Conservation (phyloP, 2,329 filamentous ascomycete species). For the Camptophora hylomeconis region DNA sequence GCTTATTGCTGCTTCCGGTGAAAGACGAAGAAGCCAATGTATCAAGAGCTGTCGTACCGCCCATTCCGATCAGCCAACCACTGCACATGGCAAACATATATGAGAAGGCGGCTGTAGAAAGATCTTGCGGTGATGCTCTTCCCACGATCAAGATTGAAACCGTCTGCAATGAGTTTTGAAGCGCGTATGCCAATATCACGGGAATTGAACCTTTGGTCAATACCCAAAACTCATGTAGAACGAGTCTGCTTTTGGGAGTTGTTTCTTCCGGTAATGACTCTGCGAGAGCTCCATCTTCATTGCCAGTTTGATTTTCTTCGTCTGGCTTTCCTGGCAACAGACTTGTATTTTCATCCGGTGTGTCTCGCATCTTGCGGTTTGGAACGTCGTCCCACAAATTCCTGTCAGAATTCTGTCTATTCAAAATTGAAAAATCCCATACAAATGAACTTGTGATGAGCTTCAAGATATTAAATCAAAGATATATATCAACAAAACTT, state of each 20-base stretch:
- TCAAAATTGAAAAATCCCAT: too few relatives aligned
- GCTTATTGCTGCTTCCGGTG: conserved; percentile 65
- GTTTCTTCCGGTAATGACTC: conserved; percentile 15
- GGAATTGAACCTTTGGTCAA: conserved; percentile 58
- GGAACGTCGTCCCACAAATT: too few relatives aligned
- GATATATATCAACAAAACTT: too few relatives aligned
- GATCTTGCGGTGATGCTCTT: conserved; percentile 61
- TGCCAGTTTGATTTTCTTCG: conserved; percentile 6
- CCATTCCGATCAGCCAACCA: conserved; percentile 74
- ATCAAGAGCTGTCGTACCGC: conserved; percentile 75
- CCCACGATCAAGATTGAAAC: conserved; percentile 71
- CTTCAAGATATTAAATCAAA: too few relatives aligned
- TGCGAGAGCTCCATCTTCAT: conserved; percentile 12
- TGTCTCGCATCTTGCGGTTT: conserved; percentile 9
- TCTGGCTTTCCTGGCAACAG: conserved; percentile 26
- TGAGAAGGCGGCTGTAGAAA: conserved; percentile 72
- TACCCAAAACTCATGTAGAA: conserved; percentile 50
- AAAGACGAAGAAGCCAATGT: conserved; percentile 73
- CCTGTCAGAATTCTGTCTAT: too few relatives aligned
- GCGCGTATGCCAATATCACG: conserved; percentile 70
- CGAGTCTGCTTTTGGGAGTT: conserved; percentile 23
- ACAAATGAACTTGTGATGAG: too few relatives aligned
- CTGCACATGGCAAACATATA: conserved; percentile 93
- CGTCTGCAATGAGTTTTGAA: conserved; percentile 78
- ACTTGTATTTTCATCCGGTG: conserved; percentile 29